Evolutionary conservation across 108 stramenopile genomes (phyloP).

Genomic region (Nannochloropsis gaditana): DNA sequence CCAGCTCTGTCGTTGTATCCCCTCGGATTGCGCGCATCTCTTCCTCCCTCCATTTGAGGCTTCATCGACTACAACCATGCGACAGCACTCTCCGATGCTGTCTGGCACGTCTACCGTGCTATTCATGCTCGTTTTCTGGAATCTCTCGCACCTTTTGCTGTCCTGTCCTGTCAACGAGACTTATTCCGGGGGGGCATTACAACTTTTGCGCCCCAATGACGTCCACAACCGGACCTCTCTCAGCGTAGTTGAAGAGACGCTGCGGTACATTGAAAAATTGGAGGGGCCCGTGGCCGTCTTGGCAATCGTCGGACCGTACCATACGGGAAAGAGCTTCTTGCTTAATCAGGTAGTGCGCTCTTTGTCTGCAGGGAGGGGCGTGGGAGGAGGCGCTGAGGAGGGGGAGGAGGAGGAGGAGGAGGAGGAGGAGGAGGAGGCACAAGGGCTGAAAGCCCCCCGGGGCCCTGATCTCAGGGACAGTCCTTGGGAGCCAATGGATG

Average conservation of each 20-base stretch:
- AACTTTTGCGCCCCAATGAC: not conserved
- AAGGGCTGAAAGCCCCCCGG: not conserved
- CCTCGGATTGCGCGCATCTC: no score
- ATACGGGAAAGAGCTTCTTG: slow-evolving; percentile 47
- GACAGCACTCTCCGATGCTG: no score
- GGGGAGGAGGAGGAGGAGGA: not conserved
- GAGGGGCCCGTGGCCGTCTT: not conserved
- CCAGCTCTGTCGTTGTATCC: no score
- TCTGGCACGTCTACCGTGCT: no score
- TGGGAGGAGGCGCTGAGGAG: not conserved
- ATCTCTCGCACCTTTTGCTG: not conserved
- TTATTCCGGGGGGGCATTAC: not conserved
- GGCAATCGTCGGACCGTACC: slow-evolving; percentile 35
- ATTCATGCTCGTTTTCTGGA: no score
- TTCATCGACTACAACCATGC: no score
- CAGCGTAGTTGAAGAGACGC: not conserved
- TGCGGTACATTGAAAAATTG: not conserved
- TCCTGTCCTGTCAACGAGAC: not conserved
- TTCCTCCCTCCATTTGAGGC: no score
- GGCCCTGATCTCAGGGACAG: no score
- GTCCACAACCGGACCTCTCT: not conserved
- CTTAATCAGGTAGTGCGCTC: slow-evolving; percentile 33
- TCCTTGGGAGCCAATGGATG: no score
- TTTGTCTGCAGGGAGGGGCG: not conserved
- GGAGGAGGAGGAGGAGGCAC: not conserved